phyloP scores from a whole-genome alignment of 768 basidiomycete species.

The Asterophora lycoperdoides region DNA sequence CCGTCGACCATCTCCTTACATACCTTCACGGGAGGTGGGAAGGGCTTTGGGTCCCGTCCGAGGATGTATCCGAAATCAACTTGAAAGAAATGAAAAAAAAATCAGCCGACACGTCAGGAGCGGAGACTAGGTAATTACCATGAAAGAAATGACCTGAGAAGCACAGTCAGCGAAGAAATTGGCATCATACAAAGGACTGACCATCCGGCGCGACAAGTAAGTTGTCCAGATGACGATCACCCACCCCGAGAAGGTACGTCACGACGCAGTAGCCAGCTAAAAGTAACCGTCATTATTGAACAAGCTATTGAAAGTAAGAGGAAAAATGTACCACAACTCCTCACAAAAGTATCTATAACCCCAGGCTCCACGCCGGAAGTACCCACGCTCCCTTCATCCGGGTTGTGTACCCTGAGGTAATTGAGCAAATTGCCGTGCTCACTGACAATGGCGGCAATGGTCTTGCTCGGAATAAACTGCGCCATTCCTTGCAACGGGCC shows the following conservation, averaged over 20 bases:
- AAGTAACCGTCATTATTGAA: constrained; percentile 11
- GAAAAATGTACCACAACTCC: constrained; percentile 83
- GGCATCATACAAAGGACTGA: constrained; percentile 23
- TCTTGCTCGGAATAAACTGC: constrained; percentile 94
- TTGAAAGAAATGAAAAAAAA: constrained; percentile 27
- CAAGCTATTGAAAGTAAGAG: background rate
- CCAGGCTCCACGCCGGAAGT: constrained; percentile 93
- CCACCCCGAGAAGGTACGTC: constrained; percentile 93
- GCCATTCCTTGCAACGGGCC: constrained; percentile 92
- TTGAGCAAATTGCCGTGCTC: constrained; percentile 87
- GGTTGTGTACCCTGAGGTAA: constrained; percentile 80
- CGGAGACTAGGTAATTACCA: constrained; percentile 40
- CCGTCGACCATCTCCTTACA: constrained; percentile 99
- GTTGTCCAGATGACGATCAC: constrained; percentile 96
- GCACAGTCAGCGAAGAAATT: background rate
- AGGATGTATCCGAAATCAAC: constrained; percentile 99
- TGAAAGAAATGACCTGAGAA: constrained; percentile 89
- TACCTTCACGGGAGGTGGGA: constrained; percentile 96
- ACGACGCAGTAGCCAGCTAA: constrained; percentile 98
- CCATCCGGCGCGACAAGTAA: constrained; percentile 90
- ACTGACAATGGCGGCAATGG: constrained; percentile 90
- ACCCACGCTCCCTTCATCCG: constrained; percentile 92
- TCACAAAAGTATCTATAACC: constrained; percentile 93
- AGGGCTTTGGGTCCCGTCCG: constrained; percentile 95
- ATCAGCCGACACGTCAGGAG: background rate